These are phyloP conservation scores for Podaxis sp. DNA, from an alignment of 768 basidiomycete species.

Conservation along the genomic window DNA sequence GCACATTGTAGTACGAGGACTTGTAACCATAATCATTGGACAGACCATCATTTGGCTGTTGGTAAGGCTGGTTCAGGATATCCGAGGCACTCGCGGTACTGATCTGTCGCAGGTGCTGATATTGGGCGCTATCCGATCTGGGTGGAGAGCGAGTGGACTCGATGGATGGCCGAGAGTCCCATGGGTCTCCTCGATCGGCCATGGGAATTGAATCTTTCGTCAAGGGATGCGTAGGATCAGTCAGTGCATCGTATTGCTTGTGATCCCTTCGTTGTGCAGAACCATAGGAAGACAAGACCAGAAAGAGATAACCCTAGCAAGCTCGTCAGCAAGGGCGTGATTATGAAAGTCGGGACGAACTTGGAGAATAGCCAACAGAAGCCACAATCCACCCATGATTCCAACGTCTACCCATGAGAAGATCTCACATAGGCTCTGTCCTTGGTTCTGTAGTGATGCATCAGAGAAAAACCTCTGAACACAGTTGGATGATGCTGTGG, in stretches of 20 bases:
- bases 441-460: conserved; percentile 45
- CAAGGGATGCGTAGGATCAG: conserved; percentile 54
- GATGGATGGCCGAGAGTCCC: conserved; percentile 62
- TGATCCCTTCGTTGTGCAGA: conserved; percentile 77
- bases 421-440: conserved; percentile 77
- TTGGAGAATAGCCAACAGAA: conserved; percentile 75
- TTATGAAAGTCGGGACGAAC: conserved; percentile 37
- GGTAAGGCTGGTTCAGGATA: conserved; percentile 48
- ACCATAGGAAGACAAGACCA: conserved; percentile 59
- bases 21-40: conserved; percentile 33
- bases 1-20: conserved; percentile 32
- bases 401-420: conserved; percentile 94
- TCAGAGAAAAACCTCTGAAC: conserved; percentile 54
- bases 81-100: conserved; percentile 59
- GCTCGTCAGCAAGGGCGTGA: neutral
- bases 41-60: conserved; percentile 44
- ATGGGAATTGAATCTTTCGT: conserved; percentile 61
- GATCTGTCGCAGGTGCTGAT: conserved; percentile 50
- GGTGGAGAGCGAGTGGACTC: conserved; percentile 25
- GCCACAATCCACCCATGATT: conserved; percentile 88
- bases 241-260: conserved; percentile 73
- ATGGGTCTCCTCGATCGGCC: conserved; percentile 64
- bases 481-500: conserved; percentile 68
- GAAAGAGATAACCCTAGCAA: conserved; percentile 47
- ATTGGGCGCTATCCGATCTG: conserved; percentile 22